Evolutionary conservation across 306 rosid species (phyloP), one percentile per base, ranked within the genome.

Genomic region (Acacia confusa): DNA sequence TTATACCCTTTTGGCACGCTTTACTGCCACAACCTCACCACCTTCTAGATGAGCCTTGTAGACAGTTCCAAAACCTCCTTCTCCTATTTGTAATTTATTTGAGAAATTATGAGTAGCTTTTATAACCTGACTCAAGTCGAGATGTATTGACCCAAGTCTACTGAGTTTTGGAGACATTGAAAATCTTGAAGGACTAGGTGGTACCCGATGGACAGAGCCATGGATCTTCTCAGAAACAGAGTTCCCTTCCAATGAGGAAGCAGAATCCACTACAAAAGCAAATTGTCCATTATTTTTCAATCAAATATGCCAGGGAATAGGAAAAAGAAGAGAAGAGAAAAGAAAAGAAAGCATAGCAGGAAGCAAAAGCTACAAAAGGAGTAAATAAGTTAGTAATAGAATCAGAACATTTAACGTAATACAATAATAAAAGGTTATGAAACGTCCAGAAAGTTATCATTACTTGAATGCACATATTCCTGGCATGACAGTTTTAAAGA

Each of bases 21-120:
- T 93, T 79, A 95, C 84, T 30, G 98, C 97, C 88, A 95, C 99
- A 38, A 86, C 61, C 44, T 82, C 79, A 60, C 98, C 97, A 73
- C 85, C 88, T 71, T 91, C 97, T 57, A 95, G 87, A 67, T 73
- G 88, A 44, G 97, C 99, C 82, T 76, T 93, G 92, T 95, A 95
- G 65, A 95, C 99, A 75, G 96, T 89, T 83, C 99, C 99, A 84
- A 95, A 95, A 58, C 97, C 97, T 48, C 99, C 98, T 86, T 89
- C 97, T 22, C 99, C 98, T 78, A 95, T 86, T 78, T 75, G 88
- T 34, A 90, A 86, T 15, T 97, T 67, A 20, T 88, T 82, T 61
- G 98, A 95, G 89, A 95, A 95, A 73, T 95, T 94, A 61, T 78
- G 88, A 52, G 99, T 95, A 80, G 96, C 97, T 84, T 74, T 89